These are phyloP conservation scores for Neurospora tetraspora DNA, from an alignment of 495 filamentous ascomycete species.

Conservation along the genomic window DNA sequence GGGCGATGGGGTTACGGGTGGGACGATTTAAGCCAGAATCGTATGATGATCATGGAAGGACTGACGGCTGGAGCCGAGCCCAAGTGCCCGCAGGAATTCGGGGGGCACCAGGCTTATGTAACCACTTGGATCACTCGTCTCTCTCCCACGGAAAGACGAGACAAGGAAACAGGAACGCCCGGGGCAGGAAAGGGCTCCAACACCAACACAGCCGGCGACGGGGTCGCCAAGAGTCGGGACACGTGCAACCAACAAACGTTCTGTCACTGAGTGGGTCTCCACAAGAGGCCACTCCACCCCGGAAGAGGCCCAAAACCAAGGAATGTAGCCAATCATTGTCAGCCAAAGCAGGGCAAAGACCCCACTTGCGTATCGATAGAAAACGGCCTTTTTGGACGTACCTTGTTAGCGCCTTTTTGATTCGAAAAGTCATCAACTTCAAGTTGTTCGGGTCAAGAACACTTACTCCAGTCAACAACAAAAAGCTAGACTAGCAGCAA, in stretches of 20 bases:
- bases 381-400: background rate
- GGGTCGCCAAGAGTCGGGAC: background rate
- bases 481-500: background rate
- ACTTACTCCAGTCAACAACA: background rate
- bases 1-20: conserved; percentile 17
- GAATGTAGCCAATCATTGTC: background rate
- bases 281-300: background rate
- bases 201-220: background rate
- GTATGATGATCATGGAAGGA: conserved; percentile 13
- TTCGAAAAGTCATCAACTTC: background rate
- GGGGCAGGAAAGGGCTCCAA: background rate
- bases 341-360: background rate
- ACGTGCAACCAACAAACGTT: background rate
- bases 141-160: background rate
- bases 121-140: background rate
- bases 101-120: background rate
- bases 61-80: conserved; percentile 9
- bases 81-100: background rate
- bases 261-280: background rate
- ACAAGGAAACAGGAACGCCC: background rate
- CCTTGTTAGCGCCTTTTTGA: background rate
- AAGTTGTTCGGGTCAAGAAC: background rate
- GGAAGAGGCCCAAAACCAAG: background rate
- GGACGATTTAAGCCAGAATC: conserved; percentile 20
- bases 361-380: background rate